phyloP scores from a whole-genome alignment of 805 yeast species.

The Candida piceae region DNA sequence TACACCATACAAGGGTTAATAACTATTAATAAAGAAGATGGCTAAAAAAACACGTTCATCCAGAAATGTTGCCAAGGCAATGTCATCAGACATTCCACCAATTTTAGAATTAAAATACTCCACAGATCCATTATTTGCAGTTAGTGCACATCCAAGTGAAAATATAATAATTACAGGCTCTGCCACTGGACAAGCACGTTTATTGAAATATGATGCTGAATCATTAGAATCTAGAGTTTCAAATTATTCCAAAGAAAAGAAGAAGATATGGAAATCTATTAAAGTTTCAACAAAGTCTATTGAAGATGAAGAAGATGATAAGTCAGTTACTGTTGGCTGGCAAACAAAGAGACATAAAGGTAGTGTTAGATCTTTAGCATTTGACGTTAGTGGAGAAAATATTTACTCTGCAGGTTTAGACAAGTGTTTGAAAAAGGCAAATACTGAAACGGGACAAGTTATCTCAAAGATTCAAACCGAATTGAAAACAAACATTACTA shows the following conservation, averaged over 20 bases:
- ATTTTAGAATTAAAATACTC: constrained; percentile 41
- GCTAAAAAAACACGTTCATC: constrained; percentile 7
- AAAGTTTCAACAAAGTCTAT: constrained; percentile 17
- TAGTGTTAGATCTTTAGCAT: constrained; percentile 68
- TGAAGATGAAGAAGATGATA: constrained; percentile 24
- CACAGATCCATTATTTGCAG: constrained; percentile 64
- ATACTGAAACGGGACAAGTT: constrained; percentile 70
- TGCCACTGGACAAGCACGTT: constrained; percentile 74
- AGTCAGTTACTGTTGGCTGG: constrained; percentile 49
- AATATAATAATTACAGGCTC: constrained; percentile 65
- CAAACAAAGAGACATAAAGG: constrained; percentile 87
- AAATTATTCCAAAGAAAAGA: constrained; percentile 7
- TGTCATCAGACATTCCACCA: constrained; percentile 36
- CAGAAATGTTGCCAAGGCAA: constrained; percentile 21
- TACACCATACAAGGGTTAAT: too few species aligned
- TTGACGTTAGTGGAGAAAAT: constrained; percentile 56
- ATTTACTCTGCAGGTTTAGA: constrained; percentile 78
- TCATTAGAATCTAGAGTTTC: constrained; percentile 32
- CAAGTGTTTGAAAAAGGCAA: constrained; percentile 69
- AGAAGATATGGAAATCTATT: constrained; percentile 32
- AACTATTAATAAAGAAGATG: too few species aligned
- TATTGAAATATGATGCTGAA: constrained; percentile 53
- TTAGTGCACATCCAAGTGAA: constrained; percentile 72
- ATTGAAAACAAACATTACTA: constrained; percentile 31
- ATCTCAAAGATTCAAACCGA: constrained; percentile 38